Evolutionary conservation across 2,329 filamentous ascomycete species (phyloP).

Genomic region (Trichoderma afroharzianum): DNA sequence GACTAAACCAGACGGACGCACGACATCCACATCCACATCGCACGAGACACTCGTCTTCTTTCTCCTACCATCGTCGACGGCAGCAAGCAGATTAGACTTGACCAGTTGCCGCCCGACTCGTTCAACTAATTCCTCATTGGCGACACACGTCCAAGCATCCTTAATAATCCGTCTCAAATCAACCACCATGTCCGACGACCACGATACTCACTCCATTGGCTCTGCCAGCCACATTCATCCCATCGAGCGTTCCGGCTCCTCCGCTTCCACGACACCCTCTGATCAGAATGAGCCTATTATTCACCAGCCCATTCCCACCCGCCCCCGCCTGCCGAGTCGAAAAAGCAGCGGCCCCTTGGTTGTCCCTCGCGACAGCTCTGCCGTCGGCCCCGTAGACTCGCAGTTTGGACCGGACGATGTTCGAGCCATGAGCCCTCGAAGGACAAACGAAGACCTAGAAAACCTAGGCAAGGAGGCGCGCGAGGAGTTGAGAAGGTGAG

Average conservation of each 20-base stretch:
- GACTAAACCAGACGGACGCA: neutral
- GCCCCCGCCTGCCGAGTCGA: conserved; percentile 67
- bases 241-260: conserved; percentile 40
- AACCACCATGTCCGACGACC: conserved; percentile 23
- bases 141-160: neutral
- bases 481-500: conserved; percentile 56
- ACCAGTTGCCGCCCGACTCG: neutral
- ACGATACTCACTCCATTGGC: conserved; percentile 25
- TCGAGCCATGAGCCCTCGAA: conserved; percentile 86
- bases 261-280: conserved; percentile 31
- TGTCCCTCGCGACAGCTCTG: conserved; percentile 71
- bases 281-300: conserved; percentile 40
- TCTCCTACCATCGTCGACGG: neutral
- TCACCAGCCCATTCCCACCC: conserved; percentile 50
- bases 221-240: conserved; percentile 28
- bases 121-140: neutral
- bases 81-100: neutral
- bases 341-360: conserved; percentile 82
- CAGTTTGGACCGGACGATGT: conserved; percentile 84
- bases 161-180: neutral
- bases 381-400: conserved; percentile 68
- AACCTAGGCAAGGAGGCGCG: conserved; percentile 80
- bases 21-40: neutral
- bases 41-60: neutral
- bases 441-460: conserved; percentile 88